Conservation (phyloP, 371 early-diverging fungal genomes). For the Mucor indicus region DNA sequence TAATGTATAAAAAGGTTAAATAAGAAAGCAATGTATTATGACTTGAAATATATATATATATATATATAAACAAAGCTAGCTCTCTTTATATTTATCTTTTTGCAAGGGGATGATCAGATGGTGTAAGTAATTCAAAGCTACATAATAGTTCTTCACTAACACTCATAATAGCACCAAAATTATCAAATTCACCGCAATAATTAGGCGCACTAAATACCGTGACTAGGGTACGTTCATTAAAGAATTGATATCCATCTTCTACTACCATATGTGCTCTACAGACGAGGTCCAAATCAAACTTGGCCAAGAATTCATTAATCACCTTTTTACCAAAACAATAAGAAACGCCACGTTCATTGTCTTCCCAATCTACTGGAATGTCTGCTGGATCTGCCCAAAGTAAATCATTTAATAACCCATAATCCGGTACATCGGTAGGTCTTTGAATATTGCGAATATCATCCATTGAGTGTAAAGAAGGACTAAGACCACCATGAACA, state of each 20-base stretch:
- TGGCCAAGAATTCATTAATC: constrained; percentile 84
- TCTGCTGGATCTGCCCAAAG: constrained; percentile 92
- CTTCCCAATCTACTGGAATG: constrained; percentile 85
- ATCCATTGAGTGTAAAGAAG: constrained; percentile 85
- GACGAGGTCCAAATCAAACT: constrained; percentile 89
- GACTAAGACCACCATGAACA: constrained; percentile 98
- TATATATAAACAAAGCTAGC: too few species aligned
- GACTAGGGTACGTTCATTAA: constrained; percentile 89
- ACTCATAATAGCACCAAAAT: constrained; percentile 93
- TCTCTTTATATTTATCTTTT: constrained; percentile 40
- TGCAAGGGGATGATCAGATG: constrained; percentile 41
- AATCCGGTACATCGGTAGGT: constrained; percentile 98
- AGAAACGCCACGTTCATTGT: constrained; percentile 28
- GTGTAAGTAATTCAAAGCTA: constrained; percentile 67
- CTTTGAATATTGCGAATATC: constrained; percentile 90
- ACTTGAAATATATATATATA: too few species aligned
- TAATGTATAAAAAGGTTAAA: too few species aligned
- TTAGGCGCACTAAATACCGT: constrained; percentile 98
- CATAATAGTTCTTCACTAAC: constrained; percentile 91
- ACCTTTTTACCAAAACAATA: constrained; percentile 92
- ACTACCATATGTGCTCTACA: constrained; percentile 96
- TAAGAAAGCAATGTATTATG: too few species aligned
- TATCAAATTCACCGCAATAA: constrained; percentile 99
- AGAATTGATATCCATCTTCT: constrained; percentile 98
- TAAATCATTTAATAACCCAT: constrained; percentile 84